phyloP scores from a whole-genome alignment of 352 stramenopile species.

The Pythium plurisporium region DNA sequence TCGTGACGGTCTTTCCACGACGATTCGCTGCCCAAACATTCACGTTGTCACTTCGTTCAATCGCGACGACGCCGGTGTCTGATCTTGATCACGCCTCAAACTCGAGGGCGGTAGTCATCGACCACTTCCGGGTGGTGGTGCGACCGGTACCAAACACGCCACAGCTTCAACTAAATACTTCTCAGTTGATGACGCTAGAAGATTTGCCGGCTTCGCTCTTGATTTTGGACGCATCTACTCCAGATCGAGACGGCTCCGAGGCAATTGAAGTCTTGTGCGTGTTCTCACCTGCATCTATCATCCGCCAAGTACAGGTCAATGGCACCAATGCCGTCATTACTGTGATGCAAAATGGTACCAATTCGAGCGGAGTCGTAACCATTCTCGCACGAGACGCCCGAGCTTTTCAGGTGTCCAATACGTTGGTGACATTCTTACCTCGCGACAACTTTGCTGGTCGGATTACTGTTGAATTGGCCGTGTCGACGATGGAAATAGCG shows the following conservation, averaged over 20 bases:
- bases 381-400: constrained; percentile 18
- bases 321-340: constrained; percentile 13
- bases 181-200: constrained; percentile 26
- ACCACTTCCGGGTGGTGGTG: constrained; percentile 33
- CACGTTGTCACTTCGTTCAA: constrained; percentile 27
- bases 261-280: constrained; percentile 35
- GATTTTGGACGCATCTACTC: constrained; percentile 34
- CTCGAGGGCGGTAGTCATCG: constrained; percentile 22
- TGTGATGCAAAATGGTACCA: not conserved
- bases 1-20: constrained; percentile 29
- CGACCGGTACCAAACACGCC: constrained; percentile 35
- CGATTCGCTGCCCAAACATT: constrained; percentile 39
- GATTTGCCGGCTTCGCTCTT: constrained; percentile 29
- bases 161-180: constrained; percentile 26
- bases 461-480: constrained; percentile 27
- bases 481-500: constrained; percentile 27
- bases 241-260: constrained; percentile 46
- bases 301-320: constrained; percentile 32
- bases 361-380: constrained; percentile 12
- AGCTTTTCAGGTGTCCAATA: constrained; percentile 15
- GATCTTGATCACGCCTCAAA: constrained; percentile 20
- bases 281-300: constrained; percentile 28
- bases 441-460: constrained; percentile 33
- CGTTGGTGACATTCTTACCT: constrained; percentile 28
- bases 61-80: constrained; percentile 19